Conservation (phyloP, 345 rosid genomes). For the Dimocarpus longan region DNA sequence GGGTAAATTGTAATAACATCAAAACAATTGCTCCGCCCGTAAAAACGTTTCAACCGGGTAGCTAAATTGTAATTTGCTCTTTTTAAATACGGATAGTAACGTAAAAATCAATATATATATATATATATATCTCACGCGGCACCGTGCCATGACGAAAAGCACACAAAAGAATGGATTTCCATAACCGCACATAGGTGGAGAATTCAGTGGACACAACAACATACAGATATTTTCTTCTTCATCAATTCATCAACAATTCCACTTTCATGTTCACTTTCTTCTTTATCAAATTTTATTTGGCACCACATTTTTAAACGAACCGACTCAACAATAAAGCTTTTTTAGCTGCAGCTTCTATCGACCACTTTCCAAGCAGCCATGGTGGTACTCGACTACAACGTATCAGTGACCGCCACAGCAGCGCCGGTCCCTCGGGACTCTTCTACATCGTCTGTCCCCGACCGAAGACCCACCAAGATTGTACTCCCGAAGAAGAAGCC, state of each 20-base stretch:
- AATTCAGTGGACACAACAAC: neutral
- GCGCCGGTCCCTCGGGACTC: conserved; percentile 59
- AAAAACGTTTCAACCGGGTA: too few species aligned
- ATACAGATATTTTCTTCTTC: neutral
- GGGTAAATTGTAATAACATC: too few species aligned
- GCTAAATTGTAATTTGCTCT: too few species aligned
- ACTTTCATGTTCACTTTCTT: neutral
- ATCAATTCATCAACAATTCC: neutral
- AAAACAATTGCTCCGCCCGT: too few species aligned
- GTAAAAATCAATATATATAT: too few species aligned
- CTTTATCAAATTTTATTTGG: neutral
- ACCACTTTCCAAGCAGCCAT: conserved; percentile 30
- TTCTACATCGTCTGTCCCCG: conserved; percentile 30
- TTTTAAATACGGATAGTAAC: too few species aligned
- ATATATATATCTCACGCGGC: neutral
- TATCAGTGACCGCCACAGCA: conserved; percentile 55
- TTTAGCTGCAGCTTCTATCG: neutral
- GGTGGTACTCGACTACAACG: conserved; percentile 59
- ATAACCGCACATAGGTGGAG: neutral
- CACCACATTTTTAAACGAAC: neutral
- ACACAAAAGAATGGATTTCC: neutral
- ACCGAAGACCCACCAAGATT: conserved; percentile 61
- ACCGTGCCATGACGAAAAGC: neutral
- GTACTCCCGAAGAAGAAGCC: conserved; percentile 83
- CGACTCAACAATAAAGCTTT: neutral